These are phyloP conservation scores for Gillenia trifoliata DNA, from an alignment of 306 rosid species.

Conservation along the genomic window DNA sequence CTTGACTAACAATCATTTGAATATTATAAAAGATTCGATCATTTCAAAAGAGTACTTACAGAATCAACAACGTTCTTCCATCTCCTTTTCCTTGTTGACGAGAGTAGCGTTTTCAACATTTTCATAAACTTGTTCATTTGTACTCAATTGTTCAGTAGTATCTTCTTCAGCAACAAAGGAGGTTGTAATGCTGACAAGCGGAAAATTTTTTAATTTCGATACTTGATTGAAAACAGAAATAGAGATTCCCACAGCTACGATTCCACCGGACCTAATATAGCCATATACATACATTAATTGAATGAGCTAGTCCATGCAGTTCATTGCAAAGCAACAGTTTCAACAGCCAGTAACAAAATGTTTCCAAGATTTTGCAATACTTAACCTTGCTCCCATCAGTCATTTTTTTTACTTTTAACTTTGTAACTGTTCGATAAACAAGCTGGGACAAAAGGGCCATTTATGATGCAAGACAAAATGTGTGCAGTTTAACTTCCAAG, in stretches of 20 bases:
- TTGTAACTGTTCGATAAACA: not conserved
- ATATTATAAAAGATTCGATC: too few relatives aligned
- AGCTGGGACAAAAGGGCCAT: not conserved
- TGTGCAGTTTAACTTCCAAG: not conserved
- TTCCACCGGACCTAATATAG: conserved; percentile 87
- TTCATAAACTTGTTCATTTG: conserved; percentile 35
- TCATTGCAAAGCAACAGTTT: conserved; percentile 2
- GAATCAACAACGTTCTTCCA: conserved; percentile 33
- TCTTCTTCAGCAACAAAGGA: conserved; percentile 84
- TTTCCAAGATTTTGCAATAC: not conserved
- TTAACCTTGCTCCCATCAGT: not conserved
- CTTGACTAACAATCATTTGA: too few relatives aligned
- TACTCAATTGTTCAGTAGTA: conserved; percentile 25
- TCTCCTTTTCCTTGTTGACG: conserved; percentile 5
- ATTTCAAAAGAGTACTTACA: conserved; percentile 36
- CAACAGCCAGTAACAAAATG: not conserved
- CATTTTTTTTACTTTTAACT: not conserved
- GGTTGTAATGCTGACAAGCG: conserved; percentile 73
- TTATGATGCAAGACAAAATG: not conserved
- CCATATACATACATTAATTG: not conserved
- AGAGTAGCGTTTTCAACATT: conserved; percentile 33
- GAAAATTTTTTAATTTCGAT: conserved; percentile 65
- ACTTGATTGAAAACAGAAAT: conserved; percentile 77
- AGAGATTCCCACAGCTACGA: conserved; percentile 79
- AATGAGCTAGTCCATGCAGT: not conserved